These are phyloP conservation scores for Fusarium tuaranense DNA, from an alignment of 2,329 filamentous ascomycete species.

Conservation along the genomic window DNA sequence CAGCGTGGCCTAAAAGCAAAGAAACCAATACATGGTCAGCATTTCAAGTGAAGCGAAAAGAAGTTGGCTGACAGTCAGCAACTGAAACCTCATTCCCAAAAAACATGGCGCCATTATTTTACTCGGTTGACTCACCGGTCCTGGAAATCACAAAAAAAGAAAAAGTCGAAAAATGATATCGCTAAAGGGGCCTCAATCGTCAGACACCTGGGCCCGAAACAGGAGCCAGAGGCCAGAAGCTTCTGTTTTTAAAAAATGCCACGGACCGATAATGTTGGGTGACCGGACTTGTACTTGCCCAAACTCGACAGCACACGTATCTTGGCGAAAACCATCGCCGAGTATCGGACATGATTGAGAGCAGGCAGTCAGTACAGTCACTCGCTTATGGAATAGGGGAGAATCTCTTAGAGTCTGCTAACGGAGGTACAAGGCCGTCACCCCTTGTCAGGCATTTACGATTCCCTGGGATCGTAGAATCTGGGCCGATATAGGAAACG, in stretches of 20 bases:
- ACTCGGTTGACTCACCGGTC: background rate
- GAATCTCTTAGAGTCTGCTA: background rate
- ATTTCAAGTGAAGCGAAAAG: background rate
- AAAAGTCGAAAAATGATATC: background rate
- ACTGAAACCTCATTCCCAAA: background rate
- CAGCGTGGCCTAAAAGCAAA: background rate
- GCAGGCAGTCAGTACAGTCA: background rate
- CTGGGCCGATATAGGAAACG: slow-evolving; percentile 4
- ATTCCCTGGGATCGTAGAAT: background rate
- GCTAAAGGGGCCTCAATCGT: slow-evolving; percentile 1
- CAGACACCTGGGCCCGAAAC: background rate
- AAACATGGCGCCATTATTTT: background rate
- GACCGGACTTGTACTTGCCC: slow-evolving; percentile 1
- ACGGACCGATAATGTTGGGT: slow-evolving; percentile 3
- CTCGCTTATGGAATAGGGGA: slow-evolving; percentile 2
- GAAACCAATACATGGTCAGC: background rate
- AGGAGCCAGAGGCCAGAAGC: background rate
- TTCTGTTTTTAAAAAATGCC: background rate
- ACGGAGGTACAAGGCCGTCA: slow-evolving; percentile 8
- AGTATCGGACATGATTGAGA: background rate
- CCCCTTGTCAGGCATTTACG: background rate
- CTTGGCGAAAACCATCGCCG: background rate
- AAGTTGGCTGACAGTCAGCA: background rate
- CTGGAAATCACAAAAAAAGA: background rate
- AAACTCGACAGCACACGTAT: background rate